Evolutionary conservation across 495 filamentous ascomycete species (phyloP), one percentile per base, ranked within the genome.

Genomic region (Acidiella bohemica): DNA sequence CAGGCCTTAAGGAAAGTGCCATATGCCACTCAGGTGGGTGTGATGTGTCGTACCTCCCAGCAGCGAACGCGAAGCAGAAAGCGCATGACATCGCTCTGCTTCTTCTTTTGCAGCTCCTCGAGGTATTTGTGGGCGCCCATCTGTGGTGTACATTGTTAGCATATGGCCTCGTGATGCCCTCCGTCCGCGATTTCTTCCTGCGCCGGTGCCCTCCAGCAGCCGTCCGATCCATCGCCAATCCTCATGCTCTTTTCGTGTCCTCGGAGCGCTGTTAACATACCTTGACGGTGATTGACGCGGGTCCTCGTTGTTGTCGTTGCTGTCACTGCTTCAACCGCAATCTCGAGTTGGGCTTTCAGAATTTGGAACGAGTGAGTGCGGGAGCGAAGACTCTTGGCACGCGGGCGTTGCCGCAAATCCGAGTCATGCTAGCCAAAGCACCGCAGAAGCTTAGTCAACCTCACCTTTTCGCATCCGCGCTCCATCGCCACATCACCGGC

Each of bases 71-170:
- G 87, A 63, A 93, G 83, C 68, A 97, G 77, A 77, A 97, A 97
- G 72, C 86, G 88, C 68, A 95, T 79, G 53, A 96, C 81, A 68
- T 97, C 90, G 60, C 83, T 92, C 75, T 97, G 90, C 83, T 97
- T 97, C 82, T 93, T 93, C 83, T 96, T 96, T 63, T 92, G 83
- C 65, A 97, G 79, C 76, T 97, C 90, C 75, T 96, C 90, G 68
- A 96, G 82, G 72, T 95, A 95, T 71, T 95, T 95, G 66, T 90
- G 80, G 45, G 59, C 59, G 46, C 59, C 59, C 59, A 60, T 62
- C 56, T 62, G 47, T 29, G 36, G 26, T 17, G 21, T 10, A 44
- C 17, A 31, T 21, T 33, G 50, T 60, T 31, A 59, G 54, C 49
- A 13, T 28, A 25, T 38, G 22, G 11, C 5, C 25, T 14, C n/a